Evolutionary conservation across 805 yeast species (phyloP), one percentile per base, ranked within the genome.

Genomic region (Starmerella potacharoeniae): DNA sequence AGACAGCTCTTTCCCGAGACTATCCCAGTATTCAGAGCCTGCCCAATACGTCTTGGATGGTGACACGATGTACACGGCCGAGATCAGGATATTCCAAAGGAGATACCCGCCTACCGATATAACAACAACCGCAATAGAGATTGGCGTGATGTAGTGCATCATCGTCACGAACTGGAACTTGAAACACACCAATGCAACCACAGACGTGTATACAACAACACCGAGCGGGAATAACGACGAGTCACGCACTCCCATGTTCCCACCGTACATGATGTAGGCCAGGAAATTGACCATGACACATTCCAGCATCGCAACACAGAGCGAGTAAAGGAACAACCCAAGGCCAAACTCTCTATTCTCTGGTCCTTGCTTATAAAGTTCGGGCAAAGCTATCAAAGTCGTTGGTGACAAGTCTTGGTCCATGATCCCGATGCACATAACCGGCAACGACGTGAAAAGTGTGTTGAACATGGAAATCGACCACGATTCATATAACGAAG

Each of bases 381-480:
- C 96, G 0, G 99, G 99, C 5, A 89, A 85, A 0, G 97, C 93
- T 51, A 91, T 68, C 52, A 93, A 74, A 0, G 97, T 91, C 1
- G 93, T 80, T 0, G 97, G 95, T 49, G 81, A 76, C 66, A 93
- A 74, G 65, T 93, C 99, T 65, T 84, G 85, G 64, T 91, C 96
- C 69, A 93, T 84, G 81, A 90, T 86, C n/a, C 99, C 99, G 52
- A 93, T 75, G 64, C 95, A 85, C 40, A 93, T 69, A 2, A 93
- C 97, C 0, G 96, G 90, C 51, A 93, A 73, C 0, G 96, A 87
- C 0, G 98, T 91, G 72, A 93, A 95, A 58, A 93, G 75, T 0
- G 98, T 95, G 68, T 93, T 95, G 73, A 86, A 93, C 97, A 95
- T 90, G 0, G 97, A 86, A 57, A 93, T 75, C 1, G 97, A 90